Evolutionary conservation across 768 basidiomycete genomes (phyloP).

Genomic region (Obba rivulosa): DNA sequence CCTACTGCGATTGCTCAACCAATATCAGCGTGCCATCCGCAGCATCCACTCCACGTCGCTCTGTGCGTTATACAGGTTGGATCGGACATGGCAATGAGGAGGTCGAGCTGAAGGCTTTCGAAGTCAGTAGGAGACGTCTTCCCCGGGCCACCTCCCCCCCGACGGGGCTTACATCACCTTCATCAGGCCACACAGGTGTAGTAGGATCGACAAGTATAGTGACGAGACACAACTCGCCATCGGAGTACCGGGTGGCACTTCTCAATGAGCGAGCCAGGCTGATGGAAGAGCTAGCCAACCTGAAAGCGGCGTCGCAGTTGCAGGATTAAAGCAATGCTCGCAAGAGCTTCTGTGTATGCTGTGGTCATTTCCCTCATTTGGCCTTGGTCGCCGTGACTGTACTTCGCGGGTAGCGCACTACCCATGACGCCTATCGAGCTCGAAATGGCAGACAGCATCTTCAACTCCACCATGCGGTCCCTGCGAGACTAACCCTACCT

Average conservation of each 20-base stretch:
- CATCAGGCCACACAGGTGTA: background rate
- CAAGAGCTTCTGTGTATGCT: too few species aligned
- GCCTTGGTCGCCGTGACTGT: too few species aligned
- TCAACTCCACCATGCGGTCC: too few species aligned
- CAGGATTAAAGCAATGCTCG: too few species aligned
- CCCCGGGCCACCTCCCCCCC: background rate
- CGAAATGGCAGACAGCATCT: too few species aligned
- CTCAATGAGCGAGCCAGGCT: slow-evolving; percentile 54
- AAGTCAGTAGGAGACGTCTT: slow-evolving; percentile 20
- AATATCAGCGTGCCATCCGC: slow-evolving; percentile 2
- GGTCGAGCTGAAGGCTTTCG: slow-evolving; percentile 46
- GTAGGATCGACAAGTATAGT: slow-evolving; percentile 10
- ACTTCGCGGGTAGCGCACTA: too few species aligned
- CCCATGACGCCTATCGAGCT: too few species aligned
- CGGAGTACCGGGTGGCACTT: slow-evolving; percentile 43
- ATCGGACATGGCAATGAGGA: slow-evolving; percentile 51
- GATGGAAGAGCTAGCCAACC: slow-evolving; percentile 46
- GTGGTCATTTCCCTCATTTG: too few species aligned
- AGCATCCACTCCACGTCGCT: slow-evolving; percentile 12
- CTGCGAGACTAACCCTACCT: too few species aligned
- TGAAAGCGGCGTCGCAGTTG: slow-evolving; percentile 23
- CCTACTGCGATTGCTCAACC: slow-evolving; percentile 18
- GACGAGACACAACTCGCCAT: slow-evolving; percentile 33
- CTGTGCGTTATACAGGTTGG: slow-evolving; percentile 47
- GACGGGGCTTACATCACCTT: background rate